Conservation (phyloP, 768 basidiomycete genomes). For the Dacryopinax spathularia region DNA sequence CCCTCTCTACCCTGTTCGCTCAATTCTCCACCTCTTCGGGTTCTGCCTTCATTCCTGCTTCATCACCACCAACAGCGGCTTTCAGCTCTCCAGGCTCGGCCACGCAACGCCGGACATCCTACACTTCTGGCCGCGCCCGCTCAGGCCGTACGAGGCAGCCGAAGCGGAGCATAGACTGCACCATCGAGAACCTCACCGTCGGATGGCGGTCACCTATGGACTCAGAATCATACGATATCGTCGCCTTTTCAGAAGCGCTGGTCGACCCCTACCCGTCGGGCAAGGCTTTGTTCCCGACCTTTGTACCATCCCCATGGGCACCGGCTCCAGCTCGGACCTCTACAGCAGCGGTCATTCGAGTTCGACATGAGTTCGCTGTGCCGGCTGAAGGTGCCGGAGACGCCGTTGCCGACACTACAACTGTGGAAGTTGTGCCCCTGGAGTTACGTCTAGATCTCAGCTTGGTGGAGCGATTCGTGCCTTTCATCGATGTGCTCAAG, state of each 20-base stretch:
- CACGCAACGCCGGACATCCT: background rate
- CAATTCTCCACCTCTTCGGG: too few relatives aligned
- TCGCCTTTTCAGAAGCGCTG: background rate
- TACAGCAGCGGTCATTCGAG: constrained; percentile 6
- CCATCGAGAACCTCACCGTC: background rate
- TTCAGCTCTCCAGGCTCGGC: background rate
- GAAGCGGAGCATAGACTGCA: background rate
- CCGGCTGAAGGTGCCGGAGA: background rate
- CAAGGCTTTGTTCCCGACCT: background rate
- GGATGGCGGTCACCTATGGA: background rate
- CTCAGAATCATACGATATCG: background rate
- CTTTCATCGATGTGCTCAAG: constrained; percentile 37
- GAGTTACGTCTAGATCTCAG: constrained; percentile 65
- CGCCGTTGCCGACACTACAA: constrained; percentile 5
- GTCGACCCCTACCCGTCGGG: background rate
- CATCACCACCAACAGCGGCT: too few relatives aligned
- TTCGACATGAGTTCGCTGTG: constrained; percentile 9
- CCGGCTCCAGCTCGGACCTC: background rate
- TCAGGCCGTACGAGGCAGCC: background rate
- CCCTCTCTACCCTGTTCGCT: background rate
- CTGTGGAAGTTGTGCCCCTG: constrained; percentile 32
- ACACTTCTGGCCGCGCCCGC: background rate
- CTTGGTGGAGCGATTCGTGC: constrained; percentile 24
- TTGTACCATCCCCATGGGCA: background rate
- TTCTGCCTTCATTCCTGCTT: background rate